Evolutionary conservation across 2,329 filamentous ascomycete species (phyloP).

Genomic region (Alternaria arborescens): DNA sequence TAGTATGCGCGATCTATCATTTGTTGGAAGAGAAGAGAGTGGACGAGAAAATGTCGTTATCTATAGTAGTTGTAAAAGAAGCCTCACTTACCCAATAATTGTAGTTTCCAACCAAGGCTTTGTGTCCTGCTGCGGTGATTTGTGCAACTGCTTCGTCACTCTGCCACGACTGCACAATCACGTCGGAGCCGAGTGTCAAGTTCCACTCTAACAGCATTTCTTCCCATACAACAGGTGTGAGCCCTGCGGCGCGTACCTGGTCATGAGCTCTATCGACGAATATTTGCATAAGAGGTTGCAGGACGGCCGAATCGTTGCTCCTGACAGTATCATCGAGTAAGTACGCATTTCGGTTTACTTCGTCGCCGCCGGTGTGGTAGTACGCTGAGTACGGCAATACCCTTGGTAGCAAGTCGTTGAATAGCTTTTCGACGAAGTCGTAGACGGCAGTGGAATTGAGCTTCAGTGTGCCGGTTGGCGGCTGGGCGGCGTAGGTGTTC

Average conservation of each 20-base stretch:
- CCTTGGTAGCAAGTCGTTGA: constrained; percentile 76
- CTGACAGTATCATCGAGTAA: constrained; percentile 73
- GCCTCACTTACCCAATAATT: constrained; percentile 70
- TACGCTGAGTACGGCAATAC: constrained; percentile 69
- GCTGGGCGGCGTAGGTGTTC: constrained; percentile 62
- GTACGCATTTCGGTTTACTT: constrained; percentile 81
- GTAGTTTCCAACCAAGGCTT: constrained; percentile 78
- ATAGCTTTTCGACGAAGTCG: constrained; percentile 74
- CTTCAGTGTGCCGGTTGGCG: constrained; percentile 71
- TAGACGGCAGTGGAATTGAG: constrained; percentile 77
- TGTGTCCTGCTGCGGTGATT: constrained; percentile 70
- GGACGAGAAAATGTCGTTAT: background rate
- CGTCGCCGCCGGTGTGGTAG: constrained; percentile 89
- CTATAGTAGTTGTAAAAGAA: background rate
- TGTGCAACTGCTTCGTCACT: constrained; percentile 68
- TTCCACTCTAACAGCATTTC: constrained; percentile 85
- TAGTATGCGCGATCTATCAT: background rate
- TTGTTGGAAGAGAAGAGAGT: background rate
- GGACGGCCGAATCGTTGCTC: constrained; percentile 69
- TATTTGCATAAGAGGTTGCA: constrained; percentile 78
- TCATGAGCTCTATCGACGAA: constrained; percentile 77
- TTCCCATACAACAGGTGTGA: constrained; percentile 85
- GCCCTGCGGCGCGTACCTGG: constrained; percentile 68
- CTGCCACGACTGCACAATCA: constrained; percentile 82
- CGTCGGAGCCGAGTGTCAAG: constrained; percentile 73